These are phyloP conservation scores for Ascochyta fabae DNA, from an alignment of 2,329 filamentous ascomycete genomes.

Conservation along the genomic window DNA sequence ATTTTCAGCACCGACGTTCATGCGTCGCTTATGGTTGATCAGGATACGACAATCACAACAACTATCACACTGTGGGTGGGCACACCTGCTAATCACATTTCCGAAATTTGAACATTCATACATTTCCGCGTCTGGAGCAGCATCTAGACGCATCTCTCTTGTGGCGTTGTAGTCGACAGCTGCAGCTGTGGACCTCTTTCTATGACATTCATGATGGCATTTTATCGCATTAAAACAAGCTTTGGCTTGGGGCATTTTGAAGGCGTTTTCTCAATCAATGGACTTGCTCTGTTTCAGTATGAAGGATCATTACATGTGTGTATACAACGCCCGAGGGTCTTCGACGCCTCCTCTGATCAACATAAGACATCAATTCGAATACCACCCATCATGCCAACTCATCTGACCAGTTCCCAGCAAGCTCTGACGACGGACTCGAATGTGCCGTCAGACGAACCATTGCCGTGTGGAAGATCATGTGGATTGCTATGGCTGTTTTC, in stretches of 20 bases:
- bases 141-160: constrained; percentile 9
- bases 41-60: not conserved
- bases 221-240: constrained; percentile 4
- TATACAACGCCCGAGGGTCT: constrained; percentile 4
- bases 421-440: not conserved
- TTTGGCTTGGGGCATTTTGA: constrained; percentile 11
- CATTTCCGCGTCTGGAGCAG: constrained; percentile 2
- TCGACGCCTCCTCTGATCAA: constrained; percentile 3
- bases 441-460: not conserved
- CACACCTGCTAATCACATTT: not conserved
- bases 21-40: constrained; percentile 2
- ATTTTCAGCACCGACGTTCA: constrained; percentile 16
- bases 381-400: not conserved
- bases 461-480: not conserved
- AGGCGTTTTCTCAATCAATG: constrained; percentile 7
- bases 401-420: not conserved
- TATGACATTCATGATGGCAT: constrained; percentile 11
- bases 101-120: constrained; percentile 4
- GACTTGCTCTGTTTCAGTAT: not conserved
- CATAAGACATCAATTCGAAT: constrained; percentile 15
- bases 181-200: not conserved
- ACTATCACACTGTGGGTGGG: not conserved
- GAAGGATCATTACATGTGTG: constrained; percentile 9
- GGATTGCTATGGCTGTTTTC: not conserved
- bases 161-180: constrained; percentile 5